Evolutionary conservation across 148 eudicot genomes (phyloP), one percentile per base, ranked within the genome.

Genomic region (Heliamphora exappendiculata): DNA sequence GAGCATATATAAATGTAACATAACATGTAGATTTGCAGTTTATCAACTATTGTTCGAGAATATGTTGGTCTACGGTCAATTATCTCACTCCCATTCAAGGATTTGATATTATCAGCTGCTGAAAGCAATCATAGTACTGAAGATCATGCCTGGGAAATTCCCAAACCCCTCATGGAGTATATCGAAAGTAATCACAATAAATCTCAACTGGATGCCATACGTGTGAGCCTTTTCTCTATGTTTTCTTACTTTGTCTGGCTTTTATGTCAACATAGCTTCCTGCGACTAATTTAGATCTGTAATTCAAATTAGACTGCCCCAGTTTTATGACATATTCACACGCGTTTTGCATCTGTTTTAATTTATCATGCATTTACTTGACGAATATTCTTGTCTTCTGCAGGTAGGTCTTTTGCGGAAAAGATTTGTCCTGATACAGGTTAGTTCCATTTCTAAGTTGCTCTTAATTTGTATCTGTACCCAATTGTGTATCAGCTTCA

Each of bases 341-440:
- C 11, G 22, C 22, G 36, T 29, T 65, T 57, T 58, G 33, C 9
- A 42, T 44, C 20, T 42, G 7, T 17, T 73, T 63, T 36, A 26
- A 26, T 64, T 7, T 39, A 13, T 11, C 34, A 19, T 31, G 19
- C 9, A 29, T 51, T 44, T 26, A 69, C 7, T 54, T 8, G 9
- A 4, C 31, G 45, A 7, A 28, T 77, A 36, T 75, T 31, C 28
- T 53, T 81, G 39, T 80, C 41, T 53, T 53, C 42, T 86, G 81
- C 93, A 94, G 98, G 97, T 89, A 50, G 97, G 98, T 79, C 86
- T 95, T 71, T 95, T 96, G 26, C 91, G 96, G 47, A 85, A 86
- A 78, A 57, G 87, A 69, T 89, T 95, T 85, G 93, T 95, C 71
- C 79, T 92, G 75, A 95, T 95, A 73, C 98, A 94, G 96, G 98